A percentile compares a stretch with the other conserved stretches of the same genome.
Conservation (phyloP, 306 rosid genomes). For the Pyrus communis region DNA sequence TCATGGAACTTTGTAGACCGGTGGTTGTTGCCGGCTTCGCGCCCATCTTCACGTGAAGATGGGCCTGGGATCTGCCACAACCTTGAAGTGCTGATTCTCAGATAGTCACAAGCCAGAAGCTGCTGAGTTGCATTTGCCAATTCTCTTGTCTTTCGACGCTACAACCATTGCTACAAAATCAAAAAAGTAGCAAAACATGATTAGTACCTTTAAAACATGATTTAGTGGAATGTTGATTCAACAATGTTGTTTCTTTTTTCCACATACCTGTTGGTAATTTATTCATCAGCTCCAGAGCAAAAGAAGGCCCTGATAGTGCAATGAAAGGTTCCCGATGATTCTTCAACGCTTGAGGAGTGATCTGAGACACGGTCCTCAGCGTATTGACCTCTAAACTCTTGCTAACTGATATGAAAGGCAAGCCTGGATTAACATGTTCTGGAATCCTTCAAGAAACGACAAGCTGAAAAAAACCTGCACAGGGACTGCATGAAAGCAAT, state of each 20-base stretch:
- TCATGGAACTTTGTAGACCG: too few species aligned
- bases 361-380: slow-evolving; percentile 87
- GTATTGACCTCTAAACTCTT: slow-evolving; percentile 90
- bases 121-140: slow-evolving; percentile 81
- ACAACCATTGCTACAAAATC: slow-evolving; percentile 76
- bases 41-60: slow-evolving; percentile 91
- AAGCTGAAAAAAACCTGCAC: slow-evolving; percentile 59
- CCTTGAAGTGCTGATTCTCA: slow-evolving; percentile 98
- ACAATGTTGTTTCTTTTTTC: neutral
- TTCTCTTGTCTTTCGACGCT: slow-evolving; percentile 78
- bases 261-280: slow-evolving; percentile 78
- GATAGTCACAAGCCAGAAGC: slow-evolving; percentile 61
- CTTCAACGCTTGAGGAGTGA: slow-evolving; percentile 69
- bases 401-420: slow-evolving; percentile 88
- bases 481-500: slow-evolving; percentile 86
- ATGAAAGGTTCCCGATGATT: slow-evolving; percentile 93
- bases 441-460: slow-evolving; percentile 67
- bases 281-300: slow-evolving; percentile 80
- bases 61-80: slow-evolving; percentile 13
- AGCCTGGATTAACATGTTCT: slow-evolving; percentile 71
- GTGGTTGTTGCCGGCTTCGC: slow-evolving; percentile 48
- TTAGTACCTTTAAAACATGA: neutral
- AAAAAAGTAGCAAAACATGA: slow-evolving; percentile 12
- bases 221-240: neutral
- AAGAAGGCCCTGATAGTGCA: slow-evolving; percentile 91